Evolutionary conservation across 441 rosid species (phyloP).

Genomic region (Populus trichocarpa): DNA sequence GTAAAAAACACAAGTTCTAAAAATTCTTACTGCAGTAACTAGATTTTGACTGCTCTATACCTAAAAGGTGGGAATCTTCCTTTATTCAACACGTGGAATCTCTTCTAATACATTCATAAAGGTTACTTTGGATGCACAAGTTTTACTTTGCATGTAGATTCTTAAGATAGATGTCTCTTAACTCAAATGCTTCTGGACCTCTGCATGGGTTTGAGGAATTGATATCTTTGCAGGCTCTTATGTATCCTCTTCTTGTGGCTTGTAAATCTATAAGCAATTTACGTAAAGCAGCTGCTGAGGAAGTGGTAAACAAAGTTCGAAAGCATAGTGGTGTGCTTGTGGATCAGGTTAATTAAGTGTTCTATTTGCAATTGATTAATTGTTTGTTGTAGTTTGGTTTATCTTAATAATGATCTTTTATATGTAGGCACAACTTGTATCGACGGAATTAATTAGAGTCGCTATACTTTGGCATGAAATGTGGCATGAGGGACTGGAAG

Average conservation of each 20-base stretch:
- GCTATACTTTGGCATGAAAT: conserved; percentile 99
- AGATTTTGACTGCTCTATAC: not conserved
- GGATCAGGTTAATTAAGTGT: conserved; percentile 65
- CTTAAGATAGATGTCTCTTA: not conserved
- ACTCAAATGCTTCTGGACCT: not conserved
- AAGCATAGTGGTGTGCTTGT: conserved; percentile 95
- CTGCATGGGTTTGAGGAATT: not conserved
- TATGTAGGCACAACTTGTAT: conserved; percentile 91
- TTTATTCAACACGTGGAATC: not conserved
- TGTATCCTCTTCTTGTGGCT: conserved; percentile 99
- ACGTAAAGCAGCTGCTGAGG: conserved; percentile 94
- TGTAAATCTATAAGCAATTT: conserved; percentile 97
- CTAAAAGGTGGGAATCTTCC: not conserved
- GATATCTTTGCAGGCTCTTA: conserved; percentile 71
- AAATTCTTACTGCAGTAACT: not conserved
- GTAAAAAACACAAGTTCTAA: not conserved
- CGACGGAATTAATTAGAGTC: conserved; percentile 90
- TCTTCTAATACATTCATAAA: not conserved
- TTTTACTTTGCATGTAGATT: not conserved
- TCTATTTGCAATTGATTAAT: not conserved
- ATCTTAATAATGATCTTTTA: not conserved
- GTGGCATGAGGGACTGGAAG: conserved; percentile 99
- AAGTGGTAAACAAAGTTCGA: conserved; percentile 98
- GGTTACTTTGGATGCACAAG: not conserved
- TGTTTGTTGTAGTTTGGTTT: conserved; percentile 9